phyloP scores from a whole-genome alignment of 2,329 filamentous ascomycete genomes.

The Colletotrichum cordylinicola region DNA sequence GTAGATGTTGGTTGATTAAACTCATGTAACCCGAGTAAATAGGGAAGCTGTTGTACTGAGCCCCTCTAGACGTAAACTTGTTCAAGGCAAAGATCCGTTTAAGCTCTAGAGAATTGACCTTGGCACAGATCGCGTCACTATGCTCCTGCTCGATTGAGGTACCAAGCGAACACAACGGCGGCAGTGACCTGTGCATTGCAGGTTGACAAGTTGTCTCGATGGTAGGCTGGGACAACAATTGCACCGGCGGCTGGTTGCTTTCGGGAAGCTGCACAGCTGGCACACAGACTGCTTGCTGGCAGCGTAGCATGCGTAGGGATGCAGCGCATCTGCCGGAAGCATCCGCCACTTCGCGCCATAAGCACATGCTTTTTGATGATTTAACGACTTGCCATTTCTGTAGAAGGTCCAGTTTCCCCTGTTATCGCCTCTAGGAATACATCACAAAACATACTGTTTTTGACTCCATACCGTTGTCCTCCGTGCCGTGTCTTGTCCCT shows the following conservation, averaged over 20 bases:
- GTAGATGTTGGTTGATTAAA: not conserved
- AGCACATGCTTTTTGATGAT: not conserved
- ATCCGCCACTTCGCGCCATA: not conserved
- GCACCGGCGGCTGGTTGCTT: not conserved
- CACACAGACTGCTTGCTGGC: not conserved
- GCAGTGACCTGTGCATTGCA: not conserved
- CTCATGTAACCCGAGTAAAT: not conserved
- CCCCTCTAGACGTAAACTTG: not conserved
- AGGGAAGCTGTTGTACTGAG: not conserved
- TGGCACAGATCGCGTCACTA: not conserved
- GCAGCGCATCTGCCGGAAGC: not conserved
- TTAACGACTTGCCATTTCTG: slow-evolving; percentile 5
- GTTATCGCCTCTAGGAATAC: slow-evolving; percentile 1
- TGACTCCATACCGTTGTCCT: not conserved
- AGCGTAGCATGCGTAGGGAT: not conserved
- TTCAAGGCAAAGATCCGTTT: not conserved
- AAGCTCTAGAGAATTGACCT: not conserved
- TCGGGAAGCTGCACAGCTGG: not conserved
- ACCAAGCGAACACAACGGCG: not conserved
- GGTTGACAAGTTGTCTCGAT: not conserved
- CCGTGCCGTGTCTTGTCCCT: not conserved
- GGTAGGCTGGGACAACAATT: not conserved
- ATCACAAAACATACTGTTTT: not conserved
- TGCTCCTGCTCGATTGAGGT: slow-evolving; percentile 5
- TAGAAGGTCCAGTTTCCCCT: slow-evolving; percentile 7